Base-by-base conservation (phyloP, 371 early-diverging fungal genomes). In the Mucor plumbeus region DNA sequence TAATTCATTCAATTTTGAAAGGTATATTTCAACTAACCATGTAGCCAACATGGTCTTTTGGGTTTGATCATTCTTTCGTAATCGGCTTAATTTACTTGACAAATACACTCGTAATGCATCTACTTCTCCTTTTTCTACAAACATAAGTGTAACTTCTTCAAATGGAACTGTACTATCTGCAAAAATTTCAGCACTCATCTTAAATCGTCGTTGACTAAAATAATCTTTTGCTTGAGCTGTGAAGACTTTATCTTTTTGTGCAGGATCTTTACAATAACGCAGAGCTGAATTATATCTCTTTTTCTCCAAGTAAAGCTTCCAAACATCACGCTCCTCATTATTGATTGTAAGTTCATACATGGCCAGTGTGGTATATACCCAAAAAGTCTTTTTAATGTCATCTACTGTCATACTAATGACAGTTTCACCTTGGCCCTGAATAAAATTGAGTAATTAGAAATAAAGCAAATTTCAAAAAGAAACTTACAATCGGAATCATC, bases 291-390 rank as follows among this genome's bases (percentile, higher is more conserved):
- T 91, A 68, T 91, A 97, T 63, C 87, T 77, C 48, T 85, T 85
- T 64, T 89, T 87, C 44, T 87, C 81, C 44, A 98, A 80, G 67
- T 92, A 95, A 0, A 95, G 79, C 17, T 88, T 85, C 99, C 99
- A 98, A 4, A 97, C 91, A 70, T 97, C 91, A 5, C 96, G 87
- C 61, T 95, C 95, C 75, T 98, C 98, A 53, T 94, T 91, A 1
- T 88, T 89, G 41, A 95, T 86, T 15, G 94, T 84, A 10, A 97
- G 81, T 74, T 98, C 97, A 67, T 90, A 94, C 43, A 98, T 88
- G 2, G 90, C 79, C 14, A 74, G 64, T 5, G 87, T 87, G 3
- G 96, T 95, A 53, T 85, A 92, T 21, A 95, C 83, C 98, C 98
- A 98, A 69, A 87, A 94, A 0, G 97, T 96, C 57, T 86, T 85